These are phyloP conservation scores for Alternaria metachromatica DNA, from an alignment of 2,329 filamentous ascomycete genomes.

Conservation along the genomic window DNA sequence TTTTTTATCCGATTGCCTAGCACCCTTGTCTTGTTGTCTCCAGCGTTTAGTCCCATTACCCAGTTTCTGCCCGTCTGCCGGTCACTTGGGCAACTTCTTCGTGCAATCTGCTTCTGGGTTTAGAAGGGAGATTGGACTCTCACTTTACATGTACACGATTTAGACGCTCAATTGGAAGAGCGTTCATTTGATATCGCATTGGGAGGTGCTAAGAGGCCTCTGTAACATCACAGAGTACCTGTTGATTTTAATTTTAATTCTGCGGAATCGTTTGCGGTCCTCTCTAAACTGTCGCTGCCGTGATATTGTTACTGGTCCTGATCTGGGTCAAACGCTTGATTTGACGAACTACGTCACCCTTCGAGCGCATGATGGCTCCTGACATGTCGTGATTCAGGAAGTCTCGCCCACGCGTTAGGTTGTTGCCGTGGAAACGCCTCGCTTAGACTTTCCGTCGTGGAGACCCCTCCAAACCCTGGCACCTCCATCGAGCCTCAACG, in stretches of 20 bases:
- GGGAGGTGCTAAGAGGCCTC: background rate
- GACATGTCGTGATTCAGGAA: background rate
- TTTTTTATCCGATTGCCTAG: conserved; percentile 14
- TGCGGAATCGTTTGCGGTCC: background rate
- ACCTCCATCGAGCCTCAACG: conserved; percentile 1
- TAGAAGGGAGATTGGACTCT: conserved; percentile 1
- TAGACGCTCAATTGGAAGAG: conserved; percentile 7
- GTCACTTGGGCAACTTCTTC: conserved; percentile 19
- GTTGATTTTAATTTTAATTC: conserved; percentile 15
- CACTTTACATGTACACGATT: conserved; percentile 9
- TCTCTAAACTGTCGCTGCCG: background rate
- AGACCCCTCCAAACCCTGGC: conserved; percentile 4
- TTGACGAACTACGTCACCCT: background rate
- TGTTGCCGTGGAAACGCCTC: conserved; percentile 10
- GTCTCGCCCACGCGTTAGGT: background rate
- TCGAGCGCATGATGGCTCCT: background rate
- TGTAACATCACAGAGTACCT: background rate
- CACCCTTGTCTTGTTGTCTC: conserved; percentile 9
- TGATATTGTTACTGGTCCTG: background rate
- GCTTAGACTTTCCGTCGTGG: conserved; percentile 14
- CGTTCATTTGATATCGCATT: conserved; percentile 5
- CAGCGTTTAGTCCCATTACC: conserved; percentile 8
- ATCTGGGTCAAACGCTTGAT: background rate
- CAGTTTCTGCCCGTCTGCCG: conserved; percentile 14
- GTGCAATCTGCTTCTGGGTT: conserved; percentile 5